A percentile compares a stretch with the other conserved stretches of the same genome.
Evolutionary conservation across 257 asterid genomes (phyloP).

Genomic region (Nemophila menziesii): DNA sequence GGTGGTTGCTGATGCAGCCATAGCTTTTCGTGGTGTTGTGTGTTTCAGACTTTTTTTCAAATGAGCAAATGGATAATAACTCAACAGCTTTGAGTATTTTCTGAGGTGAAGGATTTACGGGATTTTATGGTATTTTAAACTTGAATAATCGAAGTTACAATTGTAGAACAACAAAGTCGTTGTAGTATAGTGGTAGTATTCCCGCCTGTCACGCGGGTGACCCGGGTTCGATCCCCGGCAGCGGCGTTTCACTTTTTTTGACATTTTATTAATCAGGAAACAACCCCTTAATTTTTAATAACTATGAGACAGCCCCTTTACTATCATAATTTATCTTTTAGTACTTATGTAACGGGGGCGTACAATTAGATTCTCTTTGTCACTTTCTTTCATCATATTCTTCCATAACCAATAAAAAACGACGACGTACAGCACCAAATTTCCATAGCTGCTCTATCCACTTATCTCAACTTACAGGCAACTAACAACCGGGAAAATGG

Average conservation of each 20-base stretch:
- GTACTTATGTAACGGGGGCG: background rate
- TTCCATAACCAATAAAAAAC: background rate
- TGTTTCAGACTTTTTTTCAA: too few species aligned
- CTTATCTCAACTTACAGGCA: too few species aligned
- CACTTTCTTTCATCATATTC: background rate
- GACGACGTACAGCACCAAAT: conserved; percentile 1
- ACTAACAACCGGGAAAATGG: background rate
- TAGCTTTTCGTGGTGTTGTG: background rate
- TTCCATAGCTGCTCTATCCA: background rate
- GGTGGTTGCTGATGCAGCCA: conserved; percentile 37
- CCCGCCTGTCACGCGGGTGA: conserved; percentile 53
- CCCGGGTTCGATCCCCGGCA: conserved; percentile 61
- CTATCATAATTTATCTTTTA: too few species aligned
- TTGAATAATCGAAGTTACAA: too few species aligned
- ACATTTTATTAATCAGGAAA: too few species aligned
- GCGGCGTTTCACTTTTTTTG: too few species aligned
- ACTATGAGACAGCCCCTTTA: too few species aligned
- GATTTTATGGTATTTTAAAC: too few species aligned
- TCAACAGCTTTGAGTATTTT: background rate
- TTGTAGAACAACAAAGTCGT: conserved; percentile 17
- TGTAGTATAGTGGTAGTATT: conserved; percentile 56
- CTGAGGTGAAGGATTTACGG: background rate
- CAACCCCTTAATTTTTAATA: too few species aligned
- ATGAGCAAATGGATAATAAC: background rate
- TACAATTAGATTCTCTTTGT: background rate